Base-by-base conservation (phyloP, 1,284 basidiomycete species). In the Apiotrichum domesticum region DNA sequence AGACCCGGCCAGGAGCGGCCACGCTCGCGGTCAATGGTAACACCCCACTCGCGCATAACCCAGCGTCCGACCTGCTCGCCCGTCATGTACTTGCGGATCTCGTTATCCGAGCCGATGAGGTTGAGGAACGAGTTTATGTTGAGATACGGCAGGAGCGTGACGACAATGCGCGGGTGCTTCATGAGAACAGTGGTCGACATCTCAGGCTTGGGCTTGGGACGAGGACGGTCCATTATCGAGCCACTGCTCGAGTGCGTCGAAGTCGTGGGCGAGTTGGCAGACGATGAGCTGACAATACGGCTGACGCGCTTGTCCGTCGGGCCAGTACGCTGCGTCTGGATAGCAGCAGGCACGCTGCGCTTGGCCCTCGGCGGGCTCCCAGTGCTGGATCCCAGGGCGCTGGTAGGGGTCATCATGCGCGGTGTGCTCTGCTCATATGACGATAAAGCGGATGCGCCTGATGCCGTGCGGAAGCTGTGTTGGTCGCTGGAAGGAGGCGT, bases 61-160 rank as follows among this genome's bases (percentile, higher is more conserved):
- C 75, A 77, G 40, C 70, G 56, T 3, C 75, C 75, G 5, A 76
- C 70, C 37, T 67, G 62, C 56, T 76, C 75, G 6, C 75, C 75
- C 5, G 68, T 65, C 52, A 77, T 66, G 32, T 61, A 60, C 47
- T 66, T 66, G 44, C 73, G 62, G 4, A 74, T 55, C 4, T 46
- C 47, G 13, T 71, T 65, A 6, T 73, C 67, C 3, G 69, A 64
- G 0, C 69, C 69, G 2, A 66, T 62, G 10, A 77, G 57, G n/a
- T 71, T 71, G 21, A 77, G 63, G 56, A 77, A 76, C 13, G 67
- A 64, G 52, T 76, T 73, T 61, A 76, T 74, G 29, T 65, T 62
- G 33, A 76, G 49, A 35, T 63, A 61, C 2, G 72, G 65, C 29
- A 77, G 60, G 21, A 77, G 52, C 1, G 62, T 51, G 35, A 60